A percentile compares a stretch with the other conserved stretches of the same genome.
Evolutionary conservation across 495 filamentous ascomycete species (phyloP).

Genomic region (Penicillium lividum): DNA sequence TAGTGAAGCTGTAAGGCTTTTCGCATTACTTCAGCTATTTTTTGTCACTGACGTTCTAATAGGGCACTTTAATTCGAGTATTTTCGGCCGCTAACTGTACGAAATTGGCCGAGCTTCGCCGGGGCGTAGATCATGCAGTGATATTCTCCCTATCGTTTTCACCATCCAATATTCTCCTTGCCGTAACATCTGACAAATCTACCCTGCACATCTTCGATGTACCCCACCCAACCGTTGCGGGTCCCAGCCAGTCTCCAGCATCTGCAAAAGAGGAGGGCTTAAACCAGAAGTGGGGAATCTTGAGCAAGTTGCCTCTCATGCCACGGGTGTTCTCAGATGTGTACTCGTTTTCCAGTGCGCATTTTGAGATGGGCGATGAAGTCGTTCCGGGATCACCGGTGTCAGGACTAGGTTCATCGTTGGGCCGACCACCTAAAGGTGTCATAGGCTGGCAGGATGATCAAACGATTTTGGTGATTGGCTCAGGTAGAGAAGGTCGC

Average conservation of each 20-base stretch:
- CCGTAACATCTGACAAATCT: conserved; percentile 95
- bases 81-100: conserved; percentile 77
- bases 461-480: conserved; percentile 67
- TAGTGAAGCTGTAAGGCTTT: conserved; percentile 70
- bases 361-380: conserved; percentile 81
- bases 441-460: conserved; percentile 75
- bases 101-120: conserved; percentile 76
- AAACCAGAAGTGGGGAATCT: conserved; percentile 75
- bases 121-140: conserved; percentile 83
- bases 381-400: conserved; percentile 41
- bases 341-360: conserved; percentile 73
- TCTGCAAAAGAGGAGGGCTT: conserved; percentile 45
- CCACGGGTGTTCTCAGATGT: conserved; percentile 80
- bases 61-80: conserved; percentile 87
- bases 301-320: conserved; percentile 75
- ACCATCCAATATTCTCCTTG: conserved; percentile 73
- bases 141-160: conserved; percentile 88
- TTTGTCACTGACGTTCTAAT: conserved; percentile 9
- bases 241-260: conserved; percentile 38
- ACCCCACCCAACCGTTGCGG: conserved; percentile 40
- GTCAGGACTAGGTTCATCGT: conserved; percentile 46
- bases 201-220: conserved; percentile 92
- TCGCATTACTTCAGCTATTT: not conserved
- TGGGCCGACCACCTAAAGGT: conserved; percentile 68
- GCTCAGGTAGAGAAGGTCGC: conserved; percentile 75